Percentiles rank a stretch among this genome's conserved stretches.
Evolutionary conservation across 139 green algal genomes (phyloP).

Genomic region (Ettlia oleoabundans): DNA sequence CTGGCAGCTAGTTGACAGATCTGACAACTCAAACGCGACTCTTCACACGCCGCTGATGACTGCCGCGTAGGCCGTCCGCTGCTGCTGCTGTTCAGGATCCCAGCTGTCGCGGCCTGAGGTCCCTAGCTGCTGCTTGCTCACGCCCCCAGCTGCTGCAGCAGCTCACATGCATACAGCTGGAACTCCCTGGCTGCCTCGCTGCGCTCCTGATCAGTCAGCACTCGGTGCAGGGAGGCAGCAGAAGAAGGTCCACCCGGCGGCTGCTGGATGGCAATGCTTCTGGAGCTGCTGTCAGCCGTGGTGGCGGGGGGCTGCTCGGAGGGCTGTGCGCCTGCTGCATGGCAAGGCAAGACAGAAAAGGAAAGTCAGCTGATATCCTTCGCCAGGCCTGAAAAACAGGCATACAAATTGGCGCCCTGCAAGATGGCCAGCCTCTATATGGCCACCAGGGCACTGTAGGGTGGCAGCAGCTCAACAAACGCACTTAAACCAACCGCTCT

Average conservation of each 20-base stretch:
- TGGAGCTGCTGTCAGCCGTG: background rate
- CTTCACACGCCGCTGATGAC: no score
- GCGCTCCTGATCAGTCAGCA: background rate
- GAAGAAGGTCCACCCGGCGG: no score
- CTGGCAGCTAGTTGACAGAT: no score
- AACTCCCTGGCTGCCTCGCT: constrained; percentile 21
- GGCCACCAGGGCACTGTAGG: no score
- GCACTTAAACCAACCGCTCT: background rate
- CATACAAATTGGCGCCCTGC: background rate
- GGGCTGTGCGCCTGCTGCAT: background rate
- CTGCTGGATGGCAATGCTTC: no score
- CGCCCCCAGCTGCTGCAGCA: constrained; percentile 48
- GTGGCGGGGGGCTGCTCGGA: background rate
- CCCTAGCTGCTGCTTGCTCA: background rate
- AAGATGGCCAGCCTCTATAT: no score
- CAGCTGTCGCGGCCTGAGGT: background rate
- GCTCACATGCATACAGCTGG: constrained; percentile 31
- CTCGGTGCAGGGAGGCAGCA: background rate
- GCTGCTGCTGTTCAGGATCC: background rate
- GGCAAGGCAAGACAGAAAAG: background rate
- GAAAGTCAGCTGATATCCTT: background rate
- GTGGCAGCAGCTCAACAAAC: background rate
- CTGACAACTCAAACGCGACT: no score
- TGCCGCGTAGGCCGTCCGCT: no score
- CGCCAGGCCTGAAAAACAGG: background rate